Evolutionary conservation across 2,329 filamentous ascomycete species (phyloP).

Genomic region (Xylaria sp.): DNA sequence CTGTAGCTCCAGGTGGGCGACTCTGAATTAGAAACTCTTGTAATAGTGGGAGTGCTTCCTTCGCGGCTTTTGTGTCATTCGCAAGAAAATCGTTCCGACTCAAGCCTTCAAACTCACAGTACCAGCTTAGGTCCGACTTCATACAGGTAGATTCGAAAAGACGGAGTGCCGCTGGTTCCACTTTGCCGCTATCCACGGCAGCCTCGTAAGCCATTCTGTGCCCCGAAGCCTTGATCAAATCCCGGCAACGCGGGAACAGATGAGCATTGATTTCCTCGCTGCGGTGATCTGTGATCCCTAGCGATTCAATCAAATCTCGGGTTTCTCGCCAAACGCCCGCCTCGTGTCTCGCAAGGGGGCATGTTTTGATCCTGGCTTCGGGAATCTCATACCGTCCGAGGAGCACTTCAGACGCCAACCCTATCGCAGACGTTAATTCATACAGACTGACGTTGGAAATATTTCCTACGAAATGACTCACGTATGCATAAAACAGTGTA

Average conservation of each 20-base stretch:
- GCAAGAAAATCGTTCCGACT: conserved; percentile 27
- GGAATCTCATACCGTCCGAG: conserved; percentile 43
- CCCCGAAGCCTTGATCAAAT: conserved; percentile 43
- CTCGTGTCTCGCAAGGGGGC: conserved; percentile 43
- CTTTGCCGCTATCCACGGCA: conserved; percentile 26
- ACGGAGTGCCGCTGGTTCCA: conserved; percentile 24
- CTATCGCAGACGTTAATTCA: conserved; percentile 26
- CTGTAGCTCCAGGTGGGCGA: not conserved
- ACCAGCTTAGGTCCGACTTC: conserved; percentile 35
- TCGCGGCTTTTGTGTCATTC: conserved; percentile 16
- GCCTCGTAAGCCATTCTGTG: conserved; percentile 50
- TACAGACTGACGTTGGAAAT: no score
- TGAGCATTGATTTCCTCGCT: conserved; percentile 39
- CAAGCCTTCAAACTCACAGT: conserved; percentile 29
- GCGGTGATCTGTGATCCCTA: conserved; percentile 32
- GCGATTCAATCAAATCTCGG: conserved; percentile 23
- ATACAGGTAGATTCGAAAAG: conserved; percentile 37
- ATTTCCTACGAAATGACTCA: conserved; percentile 27
- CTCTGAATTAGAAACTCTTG: conserved; percentile 20
- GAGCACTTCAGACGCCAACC: conserved; percentile 45
- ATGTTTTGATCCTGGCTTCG: conserved; percentile 27
- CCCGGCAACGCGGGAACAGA: conserved; percentile 44
- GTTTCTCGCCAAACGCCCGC: conserved; percentile 42
- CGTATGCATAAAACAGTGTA: conserved; percentile 46
- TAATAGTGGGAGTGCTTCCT: conserved; percentile 24